Conservation (phyloP, 768 basidiomycete genomes). For the Strobilomyces echinocephalus region DNA sequence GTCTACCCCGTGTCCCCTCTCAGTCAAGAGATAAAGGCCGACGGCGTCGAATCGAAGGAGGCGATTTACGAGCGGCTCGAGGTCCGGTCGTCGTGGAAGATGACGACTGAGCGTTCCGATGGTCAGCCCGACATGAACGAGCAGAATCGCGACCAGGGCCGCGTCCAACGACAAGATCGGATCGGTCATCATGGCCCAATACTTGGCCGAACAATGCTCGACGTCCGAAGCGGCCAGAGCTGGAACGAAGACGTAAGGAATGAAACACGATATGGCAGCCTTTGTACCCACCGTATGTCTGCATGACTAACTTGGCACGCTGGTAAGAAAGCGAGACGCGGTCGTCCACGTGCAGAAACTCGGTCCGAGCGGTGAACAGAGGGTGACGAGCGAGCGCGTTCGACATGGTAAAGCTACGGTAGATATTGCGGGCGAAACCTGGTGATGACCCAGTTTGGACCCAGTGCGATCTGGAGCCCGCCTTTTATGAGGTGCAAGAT, state of each 20-base stretch:
- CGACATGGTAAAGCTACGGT: background rate
- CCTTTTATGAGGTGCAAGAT: too few species aligned
- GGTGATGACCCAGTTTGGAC: too few species aligned
- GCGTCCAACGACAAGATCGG: conserved; percentile 48
- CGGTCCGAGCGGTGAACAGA: conserved; percentile 41
- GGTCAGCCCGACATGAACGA: conserved; percentile 47
- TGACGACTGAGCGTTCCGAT: conserved; percentile 53
- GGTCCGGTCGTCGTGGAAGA: conserved; percentile 44
- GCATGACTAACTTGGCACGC: conserved; percentile 45
- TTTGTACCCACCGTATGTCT: conserved; percentile 40
- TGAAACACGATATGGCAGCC: conserved; percentile 1
- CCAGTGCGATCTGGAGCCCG: too few species aligned
- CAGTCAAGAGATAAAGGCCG: conserved; percentile 50
- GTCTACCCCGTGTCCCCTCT: conserved; percentile 58
- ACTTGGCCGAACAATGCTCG: conserved; percentile 43
- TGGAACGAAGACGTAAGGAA: background rate
- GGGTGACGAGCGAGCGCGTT: conserved; percentile 31
- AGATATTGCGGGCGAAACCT: too few species aligned
- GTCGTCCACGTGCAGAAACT: conserved; percentile 43
- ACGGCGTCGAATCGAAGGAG: conserved; percentile 51
- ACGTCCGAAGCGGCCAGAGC: conserved; percentile 43
- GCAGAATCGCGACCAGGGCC: conserved; percentile 50
- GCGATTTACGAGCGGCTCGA: conserved; percentile 44
- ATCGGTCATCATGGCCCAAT: conserved; percentile 52
- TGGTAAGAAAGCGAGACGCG: conserved; percentile 47